Evolutionary conservation across 305 asterid genomes (phyloP).

Genomic region (Solanum aculeatissimum): DNA sequence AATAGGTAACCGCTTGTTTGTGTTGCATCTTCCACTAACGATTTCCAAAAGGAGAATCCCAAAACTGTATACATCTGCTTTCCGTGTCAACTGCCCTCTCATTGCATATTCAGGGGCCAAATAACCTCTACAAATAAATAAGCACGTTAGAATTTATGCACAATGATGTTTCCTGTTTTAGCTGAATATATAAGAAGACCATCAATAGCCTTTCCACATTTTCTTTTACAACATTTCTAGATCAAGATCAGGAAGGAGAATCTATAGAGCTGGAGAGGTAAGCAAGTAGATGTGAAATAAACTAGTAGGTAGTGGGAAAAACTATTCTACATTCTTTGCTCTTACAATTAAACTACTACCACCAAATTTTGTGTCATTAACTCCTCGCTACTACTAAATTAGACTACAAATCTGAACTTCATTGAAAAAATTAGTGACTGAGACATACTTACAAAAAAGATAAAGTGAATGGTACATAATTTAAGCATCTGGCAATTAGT

Average conservation of each 20-base stretch:
- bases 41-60: conserved; percentile 79
- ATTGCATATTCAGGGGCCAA: conserved; percentile 90
- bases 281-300: not conserved
- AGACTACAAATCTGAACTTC: not conserved
- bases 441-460: not conserved
- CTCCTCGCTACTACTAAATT: not conserved
- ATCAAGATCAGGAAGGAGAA: not conserved
- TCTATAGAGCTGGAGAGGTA: not conserved
- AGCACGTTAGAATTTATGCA: not conserved
- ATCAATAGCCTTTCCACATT: not conserved
- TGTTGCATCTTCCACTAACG: conserved; percentile 63
- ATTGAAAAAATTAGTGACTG: not conserved
- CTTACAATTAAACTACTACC: not conserved
- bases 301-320: not conserved
- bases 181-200: not conserved
- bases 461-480: not conserved
- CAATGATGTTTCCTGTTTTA: not conserved
- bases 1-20: conserved; percentile 47
- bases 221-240: not conserved
- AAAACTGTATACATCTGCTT: conserved; percentile 86
- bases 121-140: conserved; percentile 52
- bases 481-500: not conserved
- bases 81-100: conserved; percentile 72
- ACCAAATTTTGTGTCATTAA: not conserved
- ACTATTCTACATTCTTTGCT: not conserved